Evolutionary conservation across 805 yeast genomes (phyloP), one percentile per base, ranked within the genome.

Genomic region (Candida namnaoensis): DNA sequence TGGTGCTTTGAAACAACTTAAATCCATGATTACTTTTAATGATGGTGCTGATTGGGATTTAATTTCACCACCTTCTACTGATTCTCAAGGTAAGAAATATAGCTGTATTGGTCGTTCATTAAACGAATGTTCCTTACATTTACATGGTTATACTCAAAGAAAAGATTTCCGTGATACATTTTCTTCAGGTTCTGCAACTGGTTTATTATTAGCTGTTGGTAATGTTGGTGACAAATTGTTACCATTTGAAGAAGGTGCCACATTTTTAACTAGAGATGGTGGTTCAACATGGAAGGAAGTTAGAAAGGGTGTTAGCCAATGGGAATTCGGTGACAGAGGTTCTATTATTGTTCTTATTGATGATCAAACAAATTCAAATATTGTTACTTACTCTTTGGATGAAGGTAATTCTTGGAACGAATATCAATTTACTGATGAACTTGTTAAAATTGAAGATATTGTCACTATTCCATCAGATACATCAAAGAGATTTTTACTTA

Each of bases 301-400:
- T 28, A 70, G 62, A 41, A 76, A 82, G 46, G 93, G 95, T 2
- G 72, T 77, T 1, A 74, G 74, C 52, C 82, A 84, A 76, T 93
- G 98, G 98, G 98, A 90, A 60, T 93, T 69, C 60, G 98, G 98
- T 46, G 99, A 93, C 61, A 85, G 87, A 48, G 99, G 99, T 11
- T 80, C 95, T 1, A 72, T 93, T 35, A 62, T 93, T 41, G 87
- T 86, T 1, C 60, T 90, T 37, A 90, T 82, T 4, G 69, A 78
- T 35, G 76, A 74, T 13, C 65, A 60, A 3, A 76, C 72, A 19
- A 63, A 65, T 10, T 80, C 96, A 0, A 69, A 86, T 46, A 58
- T 64, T 1, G 41, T 91, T 1, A 49, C 62, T 1, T 90, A 79
- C 52, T 85, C 96, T 0, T 54, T 79, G 8, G 93, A 93, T 61